These are phyloP conservation scores for Theobroma cacao DNA, from an alignment of 345 rosid genomes.

Conservation along the genomic window DNA sequence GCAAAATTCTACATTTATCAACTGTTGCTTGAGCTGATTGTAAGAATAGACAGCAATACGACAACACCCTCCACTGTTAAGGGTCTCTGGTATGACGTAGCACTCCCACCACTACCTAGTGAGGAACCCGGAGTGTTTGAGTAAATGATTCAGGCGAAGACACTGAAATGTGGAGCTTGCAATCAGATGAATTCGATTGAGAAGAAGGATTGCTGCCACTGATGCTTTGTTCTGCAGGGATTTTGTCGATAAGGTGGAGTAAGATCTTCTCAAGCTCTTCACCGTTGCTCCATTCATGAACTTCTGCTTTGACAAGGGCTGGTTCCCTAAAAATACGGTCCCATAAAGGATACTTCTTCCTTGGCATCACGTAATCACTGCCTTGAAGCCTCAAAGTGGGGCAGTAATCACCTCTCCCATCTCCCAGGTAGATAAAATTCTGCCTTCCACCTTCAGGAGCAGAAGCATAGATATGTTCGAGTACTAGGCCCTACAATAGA, in stretches of 20 bases:
- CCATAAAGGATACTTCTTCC: conserved; percentile 69
- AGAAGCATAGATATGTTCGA: conserved; percentile 44
- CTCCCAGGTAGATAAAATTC: conserved; percentile 72
- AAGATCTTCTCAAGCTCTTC: conserved; percentile 55
- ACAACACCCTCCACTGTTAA: not conserved
- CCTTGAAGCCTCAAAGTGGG: conserved; percentile 60
- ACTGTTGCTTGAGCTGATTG: not conserved
- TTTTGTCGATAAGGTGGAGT: conserved; percentile 36
- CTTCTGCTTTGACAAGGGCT: conserved; percentile 55
- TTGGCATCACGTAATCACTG: conserved; percentile 68
- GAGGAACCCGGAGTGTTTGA: not conserved
- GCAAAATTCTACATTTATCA: not conserved
- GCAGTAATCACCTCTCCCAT: conserved; percentile 83
- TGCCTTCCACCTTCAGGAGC: conserved; percentile 19
- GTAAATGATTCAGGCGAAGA: conserved; percentile 8
- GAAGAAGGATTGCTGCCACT: conserved; percentile 1
- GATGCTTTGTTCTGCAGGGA: conserved; percentile 18
- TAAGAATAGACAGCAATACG: not conserved
- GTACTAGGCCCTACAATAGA: conserved; percentile 55
- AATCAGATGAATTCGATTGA: conserved; percentile 9
- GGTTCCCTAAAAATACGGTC: conserved; percentile 35
- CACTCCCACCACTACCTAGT: not conserved
- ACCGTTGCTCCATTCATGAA: conserved; percentile 66
- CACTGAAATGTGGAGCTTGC: conserved; percentile 1
- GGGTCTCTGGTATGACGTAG: not conserved